Evolutionary conservation across 225 moss, liverwort and hornwort genomes (phyloP), one percentile per base, ranked within the genome.

Genomic region (Pseudisothecium myosuroides): DNA sequence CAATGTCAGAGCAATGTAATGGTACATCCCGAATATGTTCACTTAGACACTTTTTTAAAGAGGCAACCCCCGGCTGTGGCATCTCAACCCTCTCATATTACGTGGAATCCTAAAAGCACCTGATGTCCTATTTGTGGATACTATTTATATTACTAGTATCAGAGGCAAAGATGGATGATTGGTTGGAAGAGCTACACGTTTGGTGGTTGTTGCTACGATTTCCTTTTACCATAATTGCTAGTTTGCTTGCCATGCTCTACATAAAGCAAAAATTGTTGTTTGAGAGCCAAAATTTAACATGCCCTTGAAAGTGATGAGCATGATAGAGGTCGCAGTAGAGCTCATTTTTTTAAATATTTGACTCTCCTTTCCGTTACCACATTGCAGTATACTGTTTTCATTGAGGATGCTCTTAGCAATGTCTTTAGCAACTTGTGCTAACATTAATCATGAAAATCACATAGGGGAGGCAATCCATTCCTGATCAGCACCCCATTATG

Each of bases 11-110:
- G 5, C 22, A 76, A 7, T 21, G 3, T 34, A 8, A 34, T 34
- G 14, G 21, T 21, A 50, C 14, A 36, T 14, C 1, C 2, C 0
- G 1, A 1, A 2, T 2, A 34, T 14, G 2, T 36, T 52, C 2
- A 50, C 2, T 0, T 3, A 0, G 2, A 50, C 0, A 0, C 4
- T 12, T 7, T 21, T 34, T 34, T 34, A 9, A 50, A 0, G 1
- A 32, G 5, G n/a, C n/a, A n/a, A n/a, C n/a, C n/a, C n/a, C n/a
- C n/a, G n/a, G 0, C 0, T 0, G 0, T 0, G 0, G 0, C 13
- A 14, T 52, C 22, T 52, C 14, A 34, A 52, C 0, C 8, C 22
- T 52, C 12, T 34, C 2, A 22, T 21, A n/a, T n/a, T 21, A 8
- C 0, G 0, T 0, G 0, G 0, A 21, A 14, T 0, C 5, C 22